A percentile compares a stretch with the other conserved stretches of the same genome.
Conservation (phyloP, 768 basidiomycete species). For the Steccherinum ochraceum region DNA sequence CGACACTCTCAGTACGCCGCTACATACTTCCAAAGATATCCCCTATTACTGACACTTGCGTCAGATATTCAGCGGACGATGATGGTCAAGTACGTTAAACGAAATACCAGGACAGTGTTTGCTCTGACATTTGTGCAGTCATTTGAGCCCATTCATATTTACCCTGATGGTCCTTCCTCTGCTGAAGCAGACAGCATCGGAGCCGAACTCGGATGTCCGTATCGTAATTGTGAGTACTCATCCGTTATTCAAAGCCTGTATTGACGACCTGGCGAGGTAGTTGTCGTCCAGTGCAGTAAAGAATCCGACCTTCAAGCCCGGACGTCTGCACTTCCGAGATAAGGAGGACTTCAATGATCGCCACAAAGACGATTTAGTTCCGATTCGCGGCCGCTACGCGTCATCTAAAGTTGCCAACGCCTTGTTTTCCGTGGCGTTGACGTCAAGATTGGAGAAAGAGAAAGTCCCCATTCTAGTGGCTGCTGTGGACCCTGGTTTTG, state of each 20-base stretch:
- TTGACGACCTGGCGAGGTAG: too few relatives aligned
- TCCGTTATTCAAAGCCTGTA: too few relatives aligned
- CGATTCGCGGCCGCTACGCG: conserved; percentile 1
- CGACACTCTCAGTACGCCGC: conserved; percentile 1
- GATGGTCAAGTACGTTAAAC: conserved; percentile 35
- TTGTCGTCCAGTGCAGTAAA: background rate
- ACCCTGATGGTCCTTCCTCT: conserved; percentile 49
- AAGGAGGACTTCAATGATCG: conserved; percentile 21
- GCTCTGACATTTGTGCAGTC: conserved; percentile 25
- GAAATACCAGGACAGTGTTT: background rate
- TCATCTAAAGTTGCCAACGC: background rate
- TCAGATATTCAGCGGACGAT: conserved; percentile 35
- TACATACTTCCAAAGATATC: conserved; percentile 1
- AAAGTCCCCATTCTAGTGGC: background rate
- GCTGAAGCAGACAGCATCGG: conserved; percentile 40
- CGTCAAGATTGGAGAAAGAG: background rate
- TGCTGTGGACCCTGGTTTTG: background rate
- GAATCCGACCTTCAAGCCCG: background rate
- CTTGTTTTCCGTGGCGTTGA: background rate
- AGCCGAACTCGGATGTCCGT: conserved; percentile 49
- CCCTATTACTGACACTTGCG: conserved; percentile 7
- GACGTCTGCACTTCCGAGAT: conserved; percentile 7
- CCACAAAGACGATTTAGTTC: conserved; percentile 9
- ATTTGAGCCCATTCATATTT: conserved; percentile 51
- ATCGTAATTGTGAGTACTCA: conserved; percentile 49